Evolutionary conservation across 2,329 filamentous ascomycete genomes (phyloP), one percentile per base, ranked within the genome.

Genomic region (Arthrobotrys sinensis): DNA sequence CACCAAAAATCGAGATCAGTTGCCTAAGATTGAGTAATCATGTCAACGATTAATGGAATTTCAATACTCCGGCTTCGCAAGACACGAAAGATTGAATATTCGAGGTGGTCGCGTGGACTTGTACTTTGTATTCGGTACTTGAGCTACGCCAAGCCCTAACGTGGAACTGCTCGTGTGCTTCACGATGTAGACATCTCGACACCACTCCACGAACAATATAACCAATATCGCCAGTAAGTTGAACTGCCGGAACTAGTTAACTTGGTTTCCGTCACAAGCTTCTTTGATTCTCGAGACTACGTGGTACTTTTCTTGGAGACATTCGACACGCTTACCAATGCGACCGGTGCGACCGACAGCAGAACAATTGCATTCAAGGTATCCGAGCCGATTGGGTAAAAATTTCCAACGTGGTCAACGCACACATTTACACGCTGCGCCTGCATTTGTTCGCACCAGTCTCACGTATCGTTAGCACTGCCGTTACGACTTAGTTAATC

Each of bases 341-440:
- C 52, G 21, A 57, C 1, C 32, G 14, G 32, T 57, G 45, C 16
- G n/a, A 57, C 50, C 28, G 50, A 12, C n/a, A 3, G 28, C 24
- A 28, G 24, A 28, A 12, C 32, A 38, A 38, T 21, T 38, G 52
- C 32, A 53, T 34, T 16, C 24, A 11, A 57, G n/a, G 32, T 21
- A 57, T 57, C 52, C 52, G 32, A 57, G 16, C 52, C 52, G 52
- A 57, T 60, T 60, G 55, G 55, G 55, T 60, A 60, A 60, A 60
- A 40, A 43, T 60, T 43, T 60, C 55, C 55, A 60, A 60, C 55
- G 55, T 43, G 16, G 55, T 60, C 55, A 60, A 60, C 55, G 24
- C 55, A 60, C 10, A n/a, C 21, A 60, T 28, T 28, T 14, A 11
- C 6, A 38, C 32, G 32, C 28, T 57, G 32, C 52, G n/a, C 52